phyloP scores from a whole-genome alignment of 768 basidiomycete genomes.

The Pleurotus ostreatus region DNA sequence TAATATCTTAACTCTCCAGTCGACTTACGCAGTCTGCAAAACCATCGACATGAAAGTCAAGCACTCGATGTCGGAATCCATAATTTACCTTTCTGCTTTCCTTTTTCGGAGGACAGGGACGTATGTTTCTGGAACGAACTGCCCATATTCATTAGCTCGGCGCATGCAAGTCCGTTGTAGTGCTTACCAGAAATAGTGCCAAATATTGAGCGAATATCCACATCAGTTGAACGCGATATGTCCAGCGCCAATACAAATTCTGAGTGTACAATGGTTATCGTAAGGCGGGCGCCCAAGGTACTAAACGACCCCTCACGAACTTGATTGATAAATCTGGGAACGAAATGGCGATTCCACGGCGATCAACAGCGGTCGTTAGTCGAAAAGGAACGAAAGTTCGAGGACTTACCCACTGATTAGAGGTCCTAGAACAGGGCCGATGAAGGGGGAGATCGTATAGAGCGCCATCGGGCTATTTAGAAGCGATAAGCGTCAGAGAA shows the following conservation, averaged over 20 bases:
- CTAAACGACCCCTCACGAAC: conserved; percentile 19
- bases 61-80: not conserved
- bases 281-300: too few relatives aligned
- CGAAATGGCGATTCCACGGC: not conserved
- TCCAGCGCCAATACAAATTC: conserved; percentile 71
- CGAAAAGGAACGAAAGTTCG: not conserved
- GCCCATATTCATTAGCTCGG: not conserved
- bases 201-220: conserved; percentile 60
- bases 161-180: not conserved
- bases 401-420: conserved; percentile 50
- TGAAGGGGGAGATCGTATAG: conserved; percentile 52
- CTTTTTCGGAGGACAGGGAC: conserved; percentile 52
- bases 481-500: not conserved
- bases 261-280: conserved; percentile 18
- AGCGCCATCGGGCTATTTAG: conserved; percentile 43
- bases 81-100: conserved; percentile 51
- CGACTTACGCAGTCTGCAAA: conserved; percentile 45
- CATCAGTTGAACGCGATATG: conserved; percentile 64
- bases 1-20: conserved; percentile 52
- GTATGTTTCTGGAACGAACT: conserved; percentile 76
- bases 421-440: conserved; percentile 52
- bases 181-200: conserved; percentile 47
- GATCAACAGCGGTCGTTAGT: not conserved
- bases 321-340: conserved; percentile 62
- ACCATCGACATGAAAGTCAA: not conserved